Conservation (phyloP, 2,329 filamentous ascomycete genomes). For the Aspergillus pseudoglaucus region DNA sequence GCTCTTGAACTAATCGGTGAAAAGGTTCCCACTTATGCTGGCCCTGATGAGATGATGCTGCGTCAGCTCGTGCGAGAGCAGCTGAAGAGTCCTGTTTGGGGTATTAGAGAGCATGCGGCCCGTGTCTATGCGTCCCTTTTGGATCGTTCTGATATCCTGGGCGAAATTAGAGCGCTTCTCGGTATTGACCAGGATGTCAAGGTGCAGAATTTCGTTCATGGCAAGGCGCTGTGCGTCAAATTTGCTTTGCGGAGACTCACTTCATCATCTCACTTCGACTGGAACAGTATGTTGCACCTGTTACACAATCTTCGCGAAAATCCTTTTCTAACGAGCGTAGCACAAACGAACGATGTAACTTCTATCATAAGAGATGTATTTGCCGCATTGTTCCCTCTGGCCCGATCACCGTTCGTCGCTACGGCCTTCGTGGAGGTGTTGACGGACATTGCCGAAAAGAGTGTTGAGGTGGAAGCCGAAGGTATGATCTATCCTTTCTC, state of each 20-base stretch:
- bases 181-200: slow-evolving; percentile 8
- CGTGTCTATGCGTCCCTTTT: slow-evolving; percentile 37
- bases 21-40: slow-evolving; percentile 31
- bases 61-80: slow-evolving; percentile 29
- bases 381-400: slow-evolving; percentile 18
- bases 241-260: slow-evolving; percentile 33
- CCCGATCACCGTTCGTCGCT: slow-evolving; percentile 29
- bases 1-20: slow-evolving; percentile 42
- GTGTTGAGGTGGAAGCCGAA: slow-evolving; percentile 22
- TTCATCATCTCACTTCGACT: slow-evolving; percentile 25
- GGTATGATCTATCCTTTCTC: slow-evolving; percentile 13
- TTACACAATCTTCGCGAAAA: too few relatives aligned
- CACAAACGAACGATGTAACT: slow-evolving; percentile 21
- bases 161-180: slow-evolving; percentile 22
- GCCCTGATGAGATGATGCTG: slow-evolving; percentile 27
- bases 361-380: slow-evolving; percentile 20
- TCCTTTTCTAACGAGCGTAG: slow-evolving; percentile 10
- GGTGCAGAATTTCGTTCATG: slow-evolving; percentile 36
- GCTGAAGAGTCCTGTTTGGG: slow-evolving; percentile 40
- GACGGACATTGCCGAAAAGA: slow-evolving; percentile 29
- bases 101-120: slow-evolving; percentile 42
- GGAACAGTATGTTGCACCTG: slow-evolving; percentile 22
- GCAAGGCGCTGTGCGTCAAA: slow-evolving; percentile 32
- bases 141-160: slow-evolving; percentile 25
- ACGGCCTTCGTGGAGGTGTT: slow-evolving; percentile 32